Base-by-base conservation (phyloP, 176 grass and related monocot genomes). In the Phoenix roebelenii region DNA sequence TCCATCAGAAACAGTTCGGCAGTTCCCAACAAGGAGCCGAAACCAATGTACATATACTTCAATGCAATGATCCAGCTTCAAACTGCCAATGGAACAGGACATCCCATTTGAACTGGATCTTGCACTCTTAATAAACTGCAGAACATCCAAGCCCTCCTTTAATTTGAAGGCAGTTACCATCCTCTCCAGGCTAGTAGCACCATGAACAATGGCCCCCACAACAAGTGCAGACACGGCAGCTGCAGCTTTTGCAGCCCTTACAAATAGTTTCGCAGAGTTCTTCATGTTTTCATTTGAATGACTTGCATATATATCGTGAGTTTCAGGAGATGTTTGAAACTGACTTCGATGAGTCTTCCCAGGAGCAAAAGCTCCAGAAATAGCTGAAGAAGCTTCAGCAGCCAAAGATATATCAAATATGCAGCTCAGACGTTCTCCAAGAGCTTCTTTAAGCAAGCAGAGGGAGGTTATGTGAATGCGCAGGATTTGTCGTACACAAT, bases 41-140 rank as follows among this genome's bases (percentile, higher is more conserved):
- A 93, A 98, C 88, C 94, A 98, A 75, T 93, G 88, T 59, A 92
- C 82, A 54, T 78, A 83, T 67, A 85, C 79, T 74, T 98, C 94
- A 23, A 76, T 65, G 51, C 80, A 76, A 69, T 70, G 73, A 28
- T 98, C 88, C 49, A 81, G 67, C 64, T 88, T 98, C 23, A 63
- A 81, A 54, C 68, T 53, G 57, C 71, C 84, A 73, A 72, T 65
- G 61, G 82, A 71, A 39, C 85, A 78, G 32, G 85, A 85, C 30
- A 85, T 67, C 57, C 88, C 94, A 70, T 98, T 98, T 57, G 82
- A 72, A 62, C 55, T 81, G 35, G 76, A 74, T 72, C 89, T 93
- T 56, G 83, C 67, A 74, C 73, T 81, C 73, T 76, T 85, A 63
- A 93, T 63, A 4, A 92, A 77, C 60, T 93, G 88, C 57, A 83